Conservation (phyloP, 225 moss, liverwort and hornwort species). For the Ulota crispa region DNA sequence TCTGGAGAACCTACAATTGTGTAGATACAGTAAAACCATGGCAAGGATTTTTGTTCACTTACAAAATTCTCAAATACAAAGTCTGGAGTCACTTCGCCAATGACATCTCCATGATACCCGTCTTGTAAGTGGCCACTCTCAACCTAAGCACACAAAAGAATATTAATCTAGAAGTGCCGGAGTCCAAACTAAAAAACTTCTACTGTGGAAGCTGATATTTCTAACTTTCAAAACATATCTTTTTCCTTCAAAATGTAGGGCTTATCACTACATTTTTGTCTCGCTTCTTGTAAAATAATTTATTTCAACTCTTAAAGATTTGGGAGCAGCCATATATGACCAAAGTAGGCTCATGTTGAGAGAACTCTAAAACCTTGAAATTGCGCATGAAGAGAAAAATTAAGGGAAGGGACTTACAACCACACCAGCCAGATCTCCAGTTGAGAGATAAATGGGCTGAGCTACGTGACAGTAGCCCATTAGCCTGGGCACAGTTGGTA, state of each 20-base stretch:
- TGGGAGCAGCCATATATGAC: neutral
- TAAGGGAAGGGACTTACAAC: constrained; percentile 36
- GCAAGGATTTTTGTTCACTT: constrained; percentile 26
- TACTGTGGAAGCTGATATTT: neutral
- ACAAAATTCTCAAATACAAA: constrained; percentile 69
- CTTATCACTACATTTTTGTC: neutral
- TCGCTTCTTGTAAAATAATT: neutral
- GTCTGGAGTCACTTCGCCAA: constrained; percentile 84
- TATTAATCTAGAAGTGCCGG: neutral
- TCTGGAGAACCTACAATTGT: neutral
- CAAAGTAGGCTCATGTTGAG: constrained; percentile 1
- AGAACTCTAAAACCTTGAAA: constrained; percentile 15
- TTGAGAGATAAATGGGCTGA: constrained; percentile 75
- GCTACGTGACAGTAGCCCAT: constrained; percentile 96
- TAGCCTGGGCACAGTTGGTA: constrained; percentile 86
- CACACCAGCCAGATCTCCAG: constrained; percentile 42
- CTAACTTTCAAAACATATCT: neutral
- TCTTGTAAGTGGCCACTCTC: constrained; percentile 62
- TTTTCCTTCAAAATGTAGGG: neutral
- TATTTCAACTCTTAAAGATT: neutral
- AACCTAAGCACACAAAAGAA: constrained; percentile 38
- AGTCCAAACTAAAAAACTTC: neutral
- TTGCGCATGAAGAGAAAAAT: neutral
- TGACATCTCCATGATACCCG: constrained; percentile 77
- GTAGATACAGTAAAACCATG: neutral